Evolutionary conservation across 305 asterid species (phyloP).

Genomic region (Coffea humblotiana): DNA sequence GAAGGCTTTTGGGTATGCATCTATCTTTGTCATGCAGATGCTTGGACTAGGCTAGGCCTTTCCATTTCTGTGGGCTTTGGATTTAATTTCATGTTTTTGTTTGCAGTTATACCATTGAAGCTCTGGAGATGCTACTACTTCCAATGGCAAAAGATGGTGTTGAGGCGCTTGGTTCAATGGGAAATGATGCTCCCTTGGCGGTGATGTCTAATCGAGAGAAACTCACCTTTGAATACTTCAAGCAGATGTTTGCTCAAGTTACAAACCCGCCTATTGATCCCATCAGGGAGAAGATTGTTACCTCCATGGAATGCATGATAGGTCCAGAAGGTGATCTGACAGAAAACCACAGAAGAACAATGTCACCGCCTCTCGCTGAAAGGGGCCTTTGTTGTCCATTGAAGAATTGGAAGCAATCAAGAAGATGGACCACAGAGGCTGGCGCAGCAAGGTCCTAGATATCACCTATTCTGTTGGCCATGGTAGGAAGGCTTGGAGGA

Average conservation of each 20-base stretch:
- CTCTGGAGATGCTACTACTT: slow-evolving; percentile 90
- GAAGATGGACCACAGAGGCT: slow-evolving; percentile 90
- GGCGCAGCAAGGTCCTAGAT: slow-evolving; percentile 93
- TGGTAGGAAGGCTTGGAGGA: slow-evolving; percentile 87
- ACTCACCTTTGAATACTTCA: slow-evolving; percentile 88
- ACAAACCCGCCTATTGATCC: slow-evolving; percentile 99
- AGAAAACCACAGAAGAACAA: slow-evolving; percentile 95
- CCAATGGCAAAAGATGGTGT: slow-evolving; percentile 98
- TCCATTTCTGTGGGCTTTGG: slow-evolving; percentile 9
- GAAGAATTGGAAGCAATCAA: slow-evolving; percentile 91
- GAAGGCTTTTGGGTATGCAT: slow-evolving; percentile 90
- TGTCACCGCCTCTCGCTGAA: slow-evolving; percentile 93
- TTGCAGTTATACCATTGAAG: slow-evolving; percentile 84
- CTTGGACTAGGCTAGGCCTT: slow-evolving; percentile 1
- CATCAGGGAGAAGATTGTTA: slow-evolving; percentile 96
- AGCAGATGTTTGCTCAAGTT: slow-evolving; percentile 99
- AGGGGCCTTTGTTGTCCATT: slow-evolving; percentile 85
- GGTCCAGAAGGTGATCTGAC: slow-evolving; percentile 99
- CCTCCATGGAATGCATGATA: slow-evolving; percentile 95
- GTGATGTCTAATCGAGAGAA: slow-evolving; percentile 98
- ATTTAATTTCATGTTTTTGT: slow-evolving; percentile 21
- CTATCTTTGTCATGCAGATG: slow-evolving; percentile 12
- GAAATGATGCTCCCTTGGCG: slow-evolving; percentile 97
- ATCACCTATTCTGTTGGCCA: slow-evolving; percentile 69
- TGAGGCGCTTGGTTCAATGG: slow-evolving; percentile 99